Conservation (phyloP, 768 basidiomycete species). For the Rubroboletus satanas region DNA sequence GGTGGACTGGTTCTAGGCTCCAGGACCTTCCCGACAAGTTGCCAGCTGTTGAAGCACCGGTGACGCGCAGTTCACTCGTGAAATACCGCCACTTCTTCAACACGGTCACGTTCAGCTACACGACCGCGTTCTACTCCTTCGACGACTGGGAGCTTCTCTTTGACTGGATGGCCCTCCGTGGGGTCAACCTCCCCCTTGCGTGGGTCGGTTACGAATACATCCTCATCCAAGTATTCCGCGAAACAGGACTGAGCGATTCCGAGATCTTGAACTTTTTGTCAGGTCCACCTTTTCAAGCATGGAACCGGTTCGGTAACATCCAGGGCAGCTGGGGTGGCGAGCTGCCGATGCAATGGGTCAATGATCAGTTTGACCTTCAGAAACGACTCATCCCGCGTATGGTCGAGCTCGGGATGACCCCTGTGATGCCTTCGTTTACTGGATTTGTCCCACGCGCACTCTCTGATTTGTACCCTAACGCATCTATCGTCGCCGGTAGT, state of each 20-base stretch:
- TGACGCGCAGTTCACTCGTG: constrained; percentile 34
- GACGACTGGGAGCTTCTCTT: constrained; percentile 38
- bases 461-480: constrained; percentile 30
- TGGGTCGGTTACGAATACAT: constrained; percentile 41
- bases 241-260: constrained; percentile 33
- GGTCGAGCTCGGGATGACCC: constrained; percentile 42
- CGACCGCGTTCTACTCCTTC: constrained; percentile 38
- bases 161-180: constrained; percentile 41
- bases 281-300: constrained; percentile 39
- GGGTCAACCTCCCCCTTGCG: constrained; percentile 41
- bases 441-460: constrained; percentile 39
- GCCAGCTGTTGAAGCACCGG: constrained; percentile 29
- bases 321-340: constrained; percentile 38
- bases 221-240: constrained; percentile 36
- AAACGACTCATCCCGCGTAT: constrained; percentile 36
- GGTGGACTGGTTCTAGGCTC: constrained; percentile 42
- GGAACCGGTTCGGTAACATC: constrained; percentile 44
- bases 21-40: constrained; percentile 27
- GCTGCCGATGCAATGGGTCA: constrained; percentile 36
- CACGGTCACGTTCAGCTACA: constrained; percentile 42
- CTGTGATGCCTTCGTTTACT: constrained; percentile 39
- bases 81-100: constrained; percentile 42
- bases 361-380: constrained; percentile 35
- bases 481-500: constrained; percentile 34
- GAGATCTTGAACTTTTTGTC: constrained; percentile 36